These are phyloP conservation scores for Pseudozyma hubeiensis DNA, from an alignment of 1,284 basidiomycete species.

Conservation along the genomic window DNA sequence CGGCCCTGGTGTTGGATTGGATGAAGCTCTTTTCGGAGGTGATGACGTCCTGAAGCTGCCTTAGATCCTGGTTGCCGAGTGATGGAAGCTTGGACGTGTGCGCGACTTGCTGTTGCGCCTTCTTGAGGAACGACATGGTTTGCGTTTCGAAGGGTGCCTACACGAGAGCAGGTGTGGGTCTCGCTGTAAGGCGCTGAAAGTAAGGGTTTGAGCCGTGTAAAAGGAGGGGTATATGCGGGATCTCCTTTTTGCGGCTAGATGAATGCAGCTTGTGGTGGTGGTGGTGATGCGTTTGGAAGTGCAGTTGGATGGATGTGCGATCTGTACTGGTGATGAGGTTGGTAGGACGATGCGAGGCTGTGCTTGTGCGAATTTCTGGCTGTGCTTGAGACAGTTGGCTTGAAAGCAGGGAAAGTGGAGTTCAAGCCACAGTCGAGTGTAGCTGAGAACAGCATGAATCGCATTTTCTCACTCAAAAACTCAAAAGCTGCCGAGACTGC, in stretches of 20 bases:
- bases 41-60: constrained; percentile 87
- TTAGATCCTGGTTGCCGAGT: constrained; percentile 82
- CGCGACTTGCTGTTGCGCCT: constrained; percentile 73
- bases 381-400: background rate
- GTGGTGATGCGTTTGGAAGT: no score
- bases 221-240: no score
- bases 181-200: no score
- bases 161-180: no score
- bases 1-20: constrained; percentile 77
- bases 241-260: no score
- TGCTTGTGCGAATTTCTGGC: background rate
- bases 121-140: constrained; percentile 62
- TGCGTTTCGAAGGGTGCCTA: background rate
- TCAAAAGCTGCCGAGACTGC: constrained; percentile 7
- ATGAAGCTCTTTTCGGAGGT: constrained; percentile 86
- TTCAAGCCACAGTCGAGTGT: no score
- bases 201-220: no score
- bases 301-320: no score
- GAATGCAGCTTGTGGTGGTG: no score
- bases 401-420: background rate
- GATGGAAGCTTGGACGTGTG: constrained; percentile 81
- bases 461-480: no score
- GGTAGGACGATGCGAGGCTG: background rate
- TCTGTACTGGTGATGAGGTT: no score
- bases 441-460: no score